Evolutionary conservation across 345 rosid genomes (phyloP).

Genomic region (Heritiera littoralis): DNA sequence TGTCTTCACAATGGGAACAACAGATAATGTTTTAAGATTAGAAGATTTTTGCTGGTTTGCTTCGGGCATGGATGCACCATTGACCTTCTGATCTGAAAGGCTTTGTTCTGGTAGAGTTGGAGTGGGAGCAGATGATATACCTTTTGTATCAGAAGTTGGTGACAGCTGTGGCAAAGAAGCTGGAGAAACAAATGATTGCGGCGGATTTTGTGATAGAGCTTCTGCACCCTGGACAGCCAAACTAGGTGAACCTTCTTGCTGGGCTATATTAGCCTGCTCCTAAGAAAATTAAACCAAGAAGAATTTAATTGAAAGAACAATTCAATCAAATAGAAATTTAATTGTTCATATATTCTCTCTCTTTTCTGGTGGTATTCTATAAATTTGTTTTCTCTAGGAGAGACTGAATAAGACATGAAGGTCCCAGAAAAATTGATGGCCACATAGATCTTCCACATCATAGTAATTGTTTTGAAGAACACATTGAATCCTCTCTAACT

Average conservation of each 20-base stretch:
- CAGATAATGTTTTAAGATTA: constrained; percentile 27
- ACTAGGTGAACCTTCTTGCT: constrained; percentile 34
- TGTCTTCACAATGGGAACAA: constrained; percentile 48
- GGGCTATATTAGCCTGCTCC: constrained; percentile 34
- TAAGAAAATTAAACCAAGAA: constrained; percentile 20
- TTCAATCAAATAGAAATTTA: neutral
- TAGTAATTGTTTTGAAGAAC: neutral
- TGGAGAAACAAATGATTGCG: constrained; percentile 35
- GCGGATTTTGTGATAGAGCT: constrained; percentile 39
- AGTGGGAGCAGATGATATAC: constrained; percentile 47
- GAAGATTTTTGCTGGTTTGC: constrained; percentile 32
- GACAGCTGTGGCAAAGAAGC: constrained; percentile 43
- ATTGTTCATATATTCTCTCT: neutral
- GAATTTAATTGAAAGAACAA: constrained; percentile 7
- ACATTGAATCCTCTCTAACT: neutral
- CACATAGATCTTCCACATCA: neutral
- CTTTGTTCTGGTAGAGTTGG: constrained; percentile 45
- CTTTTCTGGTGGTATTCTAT: neutral
- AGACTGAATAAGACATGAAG: neutral
- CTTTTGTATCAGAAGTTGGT: constrained; percentile 59
- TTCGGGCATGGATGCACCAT: constrained; percentile 29
- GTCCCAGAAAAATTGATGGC: neutral
- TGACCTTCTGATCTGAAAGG: constrained; percentile 36
- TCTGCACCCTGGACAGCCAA: constrained; percentile 31
- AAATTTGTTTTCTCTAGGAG: neutral